A percentile compares a stretch with the other conserved stretches of the same genome.
Conservation (phyloP, 2,329 filamentous ascomycete genomes). For the Sporothrix sp. region DNA sequence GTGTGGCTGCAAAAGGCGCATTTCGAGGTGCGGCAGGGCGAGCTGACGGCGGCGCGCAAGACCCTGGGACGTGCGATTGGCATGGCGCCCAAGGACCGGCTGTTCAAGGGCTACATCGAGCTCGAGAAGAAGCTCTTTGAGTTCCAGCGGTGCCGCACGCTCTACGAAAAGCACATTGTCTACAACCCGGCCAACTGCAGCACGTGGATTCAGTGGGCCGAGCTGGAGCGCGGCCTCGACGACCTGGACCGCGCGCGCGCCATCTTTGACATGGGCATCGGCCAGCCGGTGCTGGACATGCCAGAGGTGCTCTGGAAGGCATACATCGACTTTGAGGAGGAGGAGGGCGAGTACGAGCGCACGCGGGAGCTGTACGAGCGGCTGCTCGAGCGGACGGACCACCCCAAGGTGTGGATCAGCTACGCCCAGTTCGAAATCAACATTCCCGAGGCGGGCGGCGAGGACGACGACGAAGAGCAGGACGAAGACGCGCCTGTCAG, state of each 20-base stretch:
- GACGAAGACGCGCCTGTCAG: slow-evolving; percentile 61
- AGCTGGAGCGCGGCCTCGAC: slow-evolving; percentile 83
- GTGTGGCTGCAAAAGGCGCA: slow-evolving; percentile 90
- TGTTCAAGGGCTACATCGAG: slow-evolving; percentile 90
- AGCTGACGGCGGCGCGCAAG: slow-evolving; percentile 74
- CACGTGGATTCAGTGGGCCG: slow-evolving; percentile 94
- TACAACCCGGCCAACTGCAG: slow-evolving; percentile 86
- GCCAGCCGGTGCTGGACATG: slow-evolving; percentile 83
- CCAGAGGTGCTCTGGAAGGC: slow-evolving; percentile 95
- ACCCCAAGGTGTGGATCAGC: slow-evolving; percentile 98
- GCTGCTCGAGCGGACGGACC: slow-evolving; percentile 86
- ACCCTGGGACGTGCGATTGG: slow-evolving; percentile 83
- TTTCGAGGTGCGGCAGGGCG: slow-evolving; percentile 81
- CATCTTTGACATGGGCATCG: slow-evolving; percentile 85
- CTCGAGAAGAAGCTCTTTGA: slow-evolving; percentile 91
- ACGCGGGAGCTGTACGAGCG: slow-evolving; percentile 80
- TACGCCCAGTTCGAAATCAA: slow-evolving; percentile 98
- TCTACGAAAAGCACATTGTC: slow-evolving; percentile 90
- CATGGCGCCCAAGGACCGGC: slow-evolving; percentile 89
- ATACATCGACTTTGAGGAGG: slow-evolving; percentile 97
- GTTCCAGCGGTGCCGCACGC: slow-evolving; percentile 78
- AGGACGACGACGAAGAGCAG: slow-evolving; percentile 46
- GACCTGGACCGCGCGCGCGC: slow-evolving; percentile 79
- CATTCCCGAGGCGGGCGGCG: slow-evolving; percentile 62
- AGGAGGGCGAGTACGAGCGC: slow-evolving; percentile 80